Evolutionary conservation across 2,329 filamentous ascomycete genomes (phyloP).

Genomic region (Colletotrichum sp.): DNA sequence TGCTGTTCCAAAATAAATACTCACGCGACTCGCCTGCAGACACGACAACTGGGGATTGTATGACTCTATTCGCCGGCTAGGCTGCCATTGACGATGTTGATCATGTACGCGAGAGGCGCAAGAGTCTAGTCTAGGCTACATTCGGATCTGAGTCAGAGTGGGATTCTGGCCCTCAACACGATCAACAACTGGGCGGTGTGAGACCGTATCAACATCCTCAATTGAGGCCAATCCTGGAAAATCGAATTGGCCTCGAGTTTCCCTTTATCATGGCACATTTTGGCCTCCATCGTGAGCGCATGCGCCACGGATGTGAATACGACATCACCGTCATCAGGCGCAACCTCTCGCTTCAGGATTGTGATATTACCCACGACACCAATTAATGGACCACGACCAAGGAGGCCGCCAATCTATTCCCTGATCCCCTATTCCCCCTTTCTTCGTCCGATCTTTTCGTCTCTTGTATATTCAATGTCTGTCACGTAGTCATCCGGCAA

Average conservation of each 20-base stretch:
- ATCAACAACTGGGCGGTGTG: neutral
- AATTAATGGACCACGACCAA: neutral
- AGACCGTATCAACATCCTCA: neutral
- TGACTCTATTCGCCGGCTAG: neutral
- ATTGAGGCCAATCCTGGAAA: neutral
- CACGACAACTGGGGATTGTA: neutral
- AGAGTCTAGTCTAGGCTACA: neutral
- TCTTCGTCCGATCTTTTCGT: neutral
- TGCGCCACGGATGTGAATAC: neutral
- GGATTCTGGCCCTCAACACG: neutral
- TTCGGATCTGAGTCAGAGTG: neutral
- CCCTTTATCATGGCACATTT: neutral
- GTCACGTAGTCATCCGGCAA: neutral
- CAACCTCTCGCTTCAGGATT: neutral
- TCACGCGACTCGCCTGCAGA: neutral
- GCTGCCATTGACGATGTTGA: neutral
- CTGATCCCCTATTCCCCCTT: neutral
- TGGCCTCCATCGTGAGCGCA: neutral
- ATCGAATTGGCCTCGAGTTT: rapidly evolving
- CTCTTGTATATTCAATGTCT: neutral
- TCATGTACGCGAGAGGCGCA: neutral
- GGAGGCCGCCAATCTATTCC: neutral
- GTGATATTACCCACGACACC: neutral
- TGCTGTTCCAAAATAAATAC: neutral
- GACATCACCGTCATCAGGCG: neutral